Base-by-base conservation (phyloP, 306 rosid genomes). In the Lagenaria siceraria region DNA sequence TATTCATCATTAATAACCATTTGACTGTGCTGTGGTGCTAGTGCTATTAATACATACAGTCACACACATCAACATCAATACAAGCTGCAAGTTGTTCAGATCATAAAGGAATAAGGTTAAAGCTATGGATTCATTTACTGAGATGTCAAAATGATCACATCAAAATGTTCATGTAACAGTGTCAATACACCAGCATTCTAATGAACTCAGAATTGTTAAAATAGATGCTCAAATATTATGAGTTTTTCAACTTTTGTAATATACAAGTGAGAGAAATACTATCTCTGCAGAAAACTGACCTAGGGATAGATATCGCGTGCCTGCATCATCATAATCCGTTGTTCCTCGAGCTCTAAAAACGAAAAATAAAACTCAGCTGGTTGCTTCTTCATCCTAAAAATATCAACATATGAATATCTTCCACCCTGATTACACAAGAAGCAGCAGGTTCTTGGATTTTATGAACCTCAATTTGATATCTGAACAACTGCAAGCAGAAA, bases 271-370 rank as follows among this genome's bases (percentile, higher is more conserved):
- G 53, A 64, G 19, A 64, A 18, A 63, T 70, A 46, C 74, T 24
- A 46, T 70, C 56, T 70, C 75, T 70, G 59, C 36, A 71, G 58
- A 71, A 70, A 71, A 71, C 76, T 71, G 76, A 71, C 76, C 59
- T 49, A 71, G 1, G 42, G 43, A 71, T 49, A 71, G 40, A 71
- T 48, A 71, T 71, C 59, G 17, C 5, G 42, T 66, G 54, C 54
- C 75, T 2, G 56, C 56, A 49, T 49, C 42, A 17, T 71, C 42
- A 18, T 33, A 33, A 33, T 24, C 52, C 38, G 19, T 0, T 3
- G 22, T 70, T 36, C 56, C 6, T 70, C 22, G 31, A 70, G 75
- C 75, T 46, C 38, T 33, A 12, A 24, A 70, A 13, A 0, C 19
- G 5, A 43, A 24, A 40, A 46, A 42, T 68, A 12, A 14, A 46